phyloP scores from a whole-genome alignment of 2,329 filamentous ascomycete species.

The Beauveria australis region DNA sequence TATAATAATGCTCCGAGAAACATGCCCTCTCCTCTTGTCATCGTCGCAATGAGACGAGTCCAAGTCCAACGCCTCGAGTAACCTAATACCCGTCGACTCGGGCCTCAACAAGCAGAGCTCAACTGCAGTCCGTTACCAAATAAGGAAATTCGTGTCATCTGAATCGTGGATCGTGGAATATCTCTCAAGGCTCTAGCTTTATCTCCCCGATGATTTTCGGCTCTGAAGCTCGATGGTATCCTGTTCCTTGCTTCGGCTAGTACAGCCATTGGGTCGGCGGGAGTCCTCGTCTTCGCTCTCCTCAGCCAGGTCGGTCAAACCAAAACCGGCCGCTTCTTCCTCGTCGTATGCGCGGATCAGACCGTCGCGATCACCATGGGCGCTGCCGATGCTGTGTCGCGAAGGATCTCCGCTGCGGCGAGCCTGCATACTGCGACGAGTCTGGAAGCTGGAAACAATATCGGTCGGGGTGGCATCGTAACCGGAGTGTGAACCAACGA shows the following conservation, averaged over 20 bases:
- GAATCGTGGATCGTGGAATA: slow-evolving; percentile 8
- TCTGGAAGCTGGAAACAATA: slow-evolving; percentile 80
- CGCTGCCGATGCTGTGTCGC: slow-evolving; percentile 56
- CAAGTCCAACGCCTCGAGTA: not conserved
- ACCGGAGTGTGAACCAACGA: slow-evolving; percentile 52
- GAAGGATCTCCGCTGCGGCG: slow-evolving; percentile 63
- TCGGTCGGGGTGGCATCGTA: slow-evolving; percentile 84
- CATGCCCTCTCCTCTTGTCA: not conserved
- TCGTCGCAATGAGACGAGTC: not conserved
- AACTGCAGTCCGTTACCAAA: slow-evolving; percentile 1
- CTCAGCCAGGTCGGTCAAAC: slow-evolving; percentile 69
- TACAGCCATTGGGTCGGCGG: slow-evolving; percentile 31
- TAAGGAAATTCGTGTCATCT: slow-evolving; percentile 9
- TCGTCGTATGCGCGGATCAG: slow-evolving; percentile 86
- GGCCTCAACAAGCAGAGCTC: not conserved
- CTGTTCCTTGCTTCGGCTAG: slow-evolving; percentile 29
- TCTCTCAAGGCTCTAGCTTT: not conserved
- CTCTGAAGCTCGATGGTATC: slow-evolving; percentile 42
- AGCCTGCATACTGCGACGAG: slow-evolving; percentile 86
- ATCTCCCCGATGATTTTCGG: slow-evolving; percentile 30
- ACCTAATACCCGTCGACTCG: not conserved
- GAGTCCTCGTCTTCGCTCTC: slow-evolving; percentile 59
- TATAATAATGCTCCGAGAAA: not conserved
- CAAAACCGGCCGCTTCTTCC: slow-evolving; percentile 65
- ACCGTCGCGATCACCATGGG: slow-evolving; percentile 64